These are phyloP conservation scores for Strobilomyces echinocephalus DNA, from an alignment of 768 basidiomycete genomes.

Conservation along the genomic window DNA sequence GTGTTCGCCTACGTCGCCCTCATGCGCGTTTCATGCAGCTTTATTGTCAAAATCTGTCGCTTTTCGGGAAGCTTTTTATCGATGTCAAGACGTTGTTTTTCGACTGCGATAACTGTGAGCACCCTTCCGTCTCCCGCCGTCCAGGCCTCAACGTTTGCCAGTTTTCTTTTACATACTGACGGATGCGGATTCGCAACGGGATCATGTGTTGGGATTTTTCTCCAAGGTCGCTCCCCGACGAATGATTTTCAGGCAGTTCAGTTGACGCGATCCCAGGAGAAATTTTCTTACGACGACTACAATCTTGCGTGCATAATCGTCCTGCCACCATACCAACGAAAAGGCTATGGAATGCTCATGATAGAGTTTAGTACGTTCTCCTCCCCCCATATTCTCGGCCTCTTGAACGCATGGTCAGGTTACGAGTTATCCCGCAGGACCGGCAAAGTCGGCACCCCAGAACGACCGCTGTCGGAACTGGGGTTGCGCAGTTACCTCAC, in stretches of 20 bases:
- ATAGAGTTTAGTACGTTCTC: constrained; percentile 91
- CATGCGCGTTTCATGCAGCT: constrained; percentile 45
- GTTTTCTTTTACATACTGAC: constrained; percentile 93
- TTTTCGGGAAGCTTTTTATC: constrained; percentile 98
- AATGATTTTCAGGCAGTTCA: not conserved
- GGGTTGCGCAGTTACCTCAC: constrained; percentile 87
- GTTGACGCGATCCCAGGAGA: constrained; percentile 54
- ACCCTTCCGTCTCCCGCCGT: not conserved
- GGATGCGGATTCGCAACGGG: constrained; percentile 70
- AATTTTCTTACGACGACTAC: constrained; percentile 92
- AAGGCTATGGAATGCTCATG: constrained; percentile 90
- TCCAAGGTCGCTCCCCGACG: constrained; percentile 44
- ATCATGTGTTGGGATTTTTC: constrained; percentile 75
- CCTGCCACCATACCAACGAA: constrained; percentile 86
- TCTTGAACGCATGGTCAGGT: constrained; percentile 43
- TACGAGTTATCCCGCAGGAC: constrained; percentile 85
- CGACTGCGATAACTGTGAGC: constrained; percentile 79
- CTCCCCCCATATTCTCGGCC: not conserved
- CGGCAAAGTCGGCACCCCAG: constrained; percentile 84
- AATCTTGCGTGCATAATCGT: constrained; percentile 97
- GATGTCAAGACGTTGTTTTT: constrained; percentile 96
- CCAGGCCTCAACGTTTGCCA: not conserved
- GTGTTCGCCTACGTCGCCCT: not conserved
- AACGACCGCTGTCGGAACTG: constrained; percentile 90
- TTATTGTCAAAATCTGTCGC: constrained; percentile 92